Percentiles rank a stretch among this genome's conserved stretches.
These are phyloP conservation scores for Articulospora tetracladia DNA, from an alignment of 495 filamentous ascomycete species.

Conservation along the genomic window DNA sequence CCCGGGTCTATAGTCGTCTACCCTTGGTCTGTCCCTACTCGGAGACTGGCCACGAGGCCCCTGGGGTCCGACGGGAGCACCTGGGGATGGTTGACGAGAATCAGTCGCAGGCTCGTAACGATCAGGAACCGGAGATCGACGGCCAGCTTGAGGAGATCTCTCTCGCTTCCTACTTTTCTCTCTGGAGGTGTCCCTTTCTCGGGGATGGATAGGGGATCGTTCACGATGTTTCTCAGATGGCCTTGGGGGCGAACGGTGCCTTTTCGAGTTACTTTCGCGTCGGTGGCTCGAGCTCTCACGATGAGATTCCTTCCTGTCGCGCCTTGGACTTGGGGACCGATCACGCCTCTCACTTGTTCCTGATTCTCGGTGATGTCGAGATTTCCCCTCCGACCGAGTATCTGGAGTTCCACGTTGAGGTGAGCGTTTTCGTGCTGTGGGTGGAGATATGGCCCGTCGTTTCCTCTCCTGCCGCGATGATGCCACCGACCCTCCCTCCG, in stretches of 20 bases:
- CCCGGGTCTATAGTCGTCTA: slow-evolving; percentile 17
- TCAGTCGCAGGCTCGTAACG: slow-evolving; percentile 22
- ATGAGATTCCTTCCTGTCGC: slow-evolving; percentile 9
- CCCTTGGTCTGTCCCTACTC: slow-evolving; percentile 9
- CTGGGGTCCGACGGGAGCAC: slow-evolving; percentile 11
- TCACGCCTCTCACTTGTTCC: slow-evolving; percentile 21
- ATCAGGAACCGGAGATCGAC: slow-evolving; percentile 21
- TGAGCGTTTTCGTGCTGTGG: slow-evolving; percentile 30
- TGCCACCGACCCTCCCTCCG: slow-evolving; percentile 26
- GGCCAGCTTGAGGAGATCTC: slow-evolving; percentile 6
- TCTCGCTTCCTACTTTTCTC: slow-evolving; percentile 13
- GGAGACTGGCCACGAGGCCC: slow-evolving; percentile 16
- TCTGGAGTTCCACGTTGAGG: slow-evolving; percentile 26
- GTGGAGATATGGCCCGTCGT: slow-evolving; percentile 24
- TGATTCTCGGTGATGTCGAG: slow-evolving; percentile 28
- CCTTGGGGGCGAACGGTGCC: slow-evolving; percentile 14
- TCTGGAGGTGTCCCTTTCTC: slow-evolving; percentile 2
- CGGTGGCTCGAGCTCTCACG: slow-evolving; percentile 5
- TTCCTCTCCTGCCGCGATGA: slow-evolving; percentile 21
- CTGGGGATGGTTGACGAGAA: slow-evolving; percentile 23
- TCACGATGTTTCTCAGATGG: slow-evolving; percentile 10
- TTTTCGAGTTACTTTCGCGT: slow-evolving; percentile 8
- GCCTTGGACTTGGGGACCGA: slow-evolving; percentile 20
- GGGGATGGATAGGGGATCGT: slow-evolving; percentile 9
- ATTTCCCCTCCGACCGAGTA: slow-evolving; percentile 26